Conservation (phyloP, 1,139 yeast species). For the Yamadazyma atlantica region DNA sequence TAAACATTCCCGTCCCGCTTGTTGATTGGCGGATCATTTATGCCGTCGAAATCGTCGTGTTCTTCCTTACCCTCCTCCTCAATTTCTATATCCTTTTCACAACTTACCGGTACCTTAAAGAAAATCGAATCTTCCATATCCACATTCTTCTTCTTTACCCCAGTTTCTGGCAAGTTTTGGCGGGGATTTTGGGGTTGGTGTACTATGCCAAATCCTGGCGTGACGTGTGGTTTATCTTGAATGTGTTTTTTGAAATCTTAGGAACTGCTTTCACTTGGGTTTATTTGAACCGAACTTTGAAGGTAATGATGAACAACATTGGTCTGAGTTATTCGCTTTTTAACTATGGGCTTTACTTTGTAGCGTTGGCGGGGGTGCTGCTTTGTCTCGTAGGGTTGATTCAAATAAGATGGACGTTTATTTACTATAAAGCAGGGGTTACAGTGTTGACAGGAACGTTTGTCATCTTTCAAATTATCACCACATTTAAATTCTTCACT, state of each 20-base stretch:
- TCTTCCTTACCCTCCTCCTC: slow-evolving; percentile 7
- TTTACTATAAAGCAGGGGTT: slow-evolving; percentile 14
- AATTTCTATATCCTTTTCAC: slow-evolving; percentile 10
- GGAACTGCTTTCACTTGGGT: slow-evolving; percentile 12
- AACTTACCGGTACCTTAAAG: slow-evolving; percentile 7
- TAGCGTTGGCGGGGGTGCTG: slow-evolving; percentile 8
- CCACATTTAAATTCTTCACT: slow-evolving; percentile 3
- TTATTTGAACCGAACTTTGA: slow-evolving; percentile 9
- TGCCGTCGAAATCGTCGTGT: slow-evolving; percentile 13
- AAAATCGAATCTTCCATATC: slow-evolving; percentile 6
- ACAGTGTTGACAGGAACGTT: slow-evolving; percentile 9
- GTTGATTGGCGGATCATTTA: slow-evolving; percentile 12
- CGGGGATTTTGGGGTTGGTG: slow-evolving; percentile 11
- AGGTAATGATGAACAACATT: slow-evolving; percentile 6
- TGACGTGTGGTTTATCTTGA: slow-evolving; percentile 14
- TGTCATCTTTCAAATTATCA: slow-evolving; percentile 7
- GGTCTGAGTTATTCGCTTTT: slow-evolving; percentile 6
- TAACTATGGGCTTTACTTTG: slow-evolving; percentile 7
- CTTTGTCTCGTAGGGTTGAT: slow-evolving; percentile 12
- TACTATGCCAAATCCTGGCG: slow-evolving; percentile 10
- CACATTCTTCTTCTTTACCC: slow-evolving; percentile 12
- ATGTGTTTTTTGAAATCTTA: slow-evolving; percentile 14
- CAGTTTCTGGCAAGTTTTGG: slow-evolving; percentile 14
- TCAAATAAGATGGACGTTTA: slow-evolving; percentile 10
- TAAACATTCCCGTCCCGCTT: background rate